A percentile compares a stretch with the other conserved stretches of the same genome.
Evolutionary conservation across 352 stramenopile genomes (phyloP).

Genomic region (Phytophthora constricta): DNA sequence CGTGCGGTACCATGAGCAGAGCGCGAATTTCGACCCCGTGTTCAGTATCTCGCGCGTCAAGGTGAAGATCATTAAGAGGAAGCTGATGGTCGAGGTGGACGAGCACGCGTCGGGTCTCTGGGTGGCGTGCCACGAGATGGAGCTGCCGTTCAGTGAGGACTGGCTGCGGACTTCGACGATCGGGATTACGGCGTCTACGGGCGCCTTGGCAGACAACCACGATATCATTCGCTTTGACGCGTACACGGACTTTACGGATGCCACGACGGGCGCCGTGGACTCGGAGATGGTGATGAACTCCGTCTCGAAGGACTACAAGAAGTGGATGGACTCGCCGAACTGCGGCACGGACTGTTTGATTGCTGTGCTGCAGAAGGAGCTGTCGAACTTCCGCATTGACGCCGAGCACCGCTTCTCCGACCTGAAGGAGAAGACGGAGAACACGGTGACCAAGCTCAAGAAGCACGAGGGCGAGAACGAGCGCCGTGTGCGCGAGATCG

Average conservation of each 20-base stretch:
- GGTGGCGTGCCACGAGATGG: conserved; percentile 69
- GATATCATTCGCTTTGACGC: conserved; percentile 83
- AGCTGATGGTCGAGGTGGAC: conserved; percentile 77
- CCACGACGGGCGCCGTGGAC: conserved; percentile 50
- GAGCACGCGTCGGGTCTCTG: conserved; percentile 59
- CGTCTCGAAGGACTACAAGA: conserved; percentile 87
- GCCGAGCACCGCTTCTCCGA: conserved; percentile 85
- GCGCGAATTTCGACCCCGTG: conserved; percentile 77
- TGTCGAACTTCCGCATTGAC: conserved; percentile 82
- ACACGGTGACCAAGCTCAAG: conserved; percentile 79
- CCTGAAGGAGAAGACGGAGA: conserved; percentile 88
- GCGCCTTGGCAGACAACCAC: conserved; percentile 86
- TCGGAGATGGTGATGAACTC: conserved; percentile 78
- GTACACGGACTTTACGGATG: conserved; percentile 67
- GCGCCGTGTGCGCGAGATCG: conserved; percentile 70
- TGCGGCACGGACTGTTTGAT: conserved; percentile 81
- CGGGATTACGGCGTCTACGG: conserved; percentile 80
- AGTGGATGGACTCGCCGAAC: conserved; percentile 82
- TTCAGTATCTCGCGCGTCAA: conserved; percentile 84
- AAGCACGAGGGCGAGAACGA: conserved; percentile 82
- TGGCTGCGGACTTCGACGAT: conserved; percentile 71
- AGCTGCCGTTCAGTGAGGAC: conserved; percentile 65
- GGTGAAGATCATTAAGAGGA: conserved; percentile 70
- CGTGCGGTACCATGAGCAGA: conserved; percentile 84
- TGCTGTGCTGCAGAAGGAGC: conserved; percentile 78